Evolutionary conservation across 768 basidiomycete species (phyloP), one percentile per base, ranked within the genome.

Genomic region (Tremella yokohamensis): DNA sequence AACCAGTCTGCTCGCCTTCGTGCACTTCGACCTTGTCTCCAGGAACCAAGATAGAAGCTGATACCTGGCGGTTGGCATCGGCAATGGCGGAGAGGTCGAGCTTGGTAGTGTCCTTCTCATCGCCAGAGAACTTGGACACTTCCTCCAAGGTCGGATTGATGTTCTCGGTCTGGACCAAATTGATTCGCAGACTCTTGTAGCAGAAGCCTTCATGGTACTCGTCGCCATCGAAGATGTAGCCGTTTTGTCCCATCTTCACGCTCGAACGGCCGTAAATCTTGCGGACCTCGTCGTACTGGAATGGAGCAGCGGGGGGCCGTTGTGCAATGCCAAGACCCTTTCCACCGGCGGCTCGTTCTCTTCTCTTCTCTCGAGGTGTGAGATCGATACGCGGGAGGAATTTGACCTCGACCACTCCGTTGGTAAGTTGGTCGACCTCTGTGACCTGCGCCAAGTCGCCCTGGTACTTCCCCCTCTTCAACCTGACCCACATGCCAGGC

Each of bases 311-410:
- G 0, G 93, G 88, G 0, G 96, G 90, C 13, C 93, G 86, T 6
- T 69, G 61, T 1, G 82, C 64, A 6, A 72, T 63, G 12, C 69
- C 64, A 77, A 86, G 83, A 1, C 82, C 64, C 0, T 78, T 79
- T 8, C 68, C 34, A 3, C 38, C 68, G 37, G 59, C 62, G 13
- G 60, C 62, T 72, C 89, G 56, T 24, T 74, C 91, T 73, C 89
- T 88, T 53, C 89, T 84, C 76, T 94, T 94, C 58, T 96, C 92
- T 56, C 86, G 84, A 29, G 94, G 94, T 58, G 87, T 89, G 52
- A 97, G 81, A 78, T 99, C 96, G 73, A 99, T 96, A 69, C 96
- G 88, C n/a, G 96, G 96, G 58, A 99, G 84, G 72, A 96, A 91
- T 73, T 90, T 88, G 66, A 98, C 82, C 0, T 88, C 90, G 49